These are phyloP conservation scores for Intubia oerlemansii DNA, from an alignment of 2,329 filamentous ascomycete genomes.

Conservation along the genomic window DNA sequence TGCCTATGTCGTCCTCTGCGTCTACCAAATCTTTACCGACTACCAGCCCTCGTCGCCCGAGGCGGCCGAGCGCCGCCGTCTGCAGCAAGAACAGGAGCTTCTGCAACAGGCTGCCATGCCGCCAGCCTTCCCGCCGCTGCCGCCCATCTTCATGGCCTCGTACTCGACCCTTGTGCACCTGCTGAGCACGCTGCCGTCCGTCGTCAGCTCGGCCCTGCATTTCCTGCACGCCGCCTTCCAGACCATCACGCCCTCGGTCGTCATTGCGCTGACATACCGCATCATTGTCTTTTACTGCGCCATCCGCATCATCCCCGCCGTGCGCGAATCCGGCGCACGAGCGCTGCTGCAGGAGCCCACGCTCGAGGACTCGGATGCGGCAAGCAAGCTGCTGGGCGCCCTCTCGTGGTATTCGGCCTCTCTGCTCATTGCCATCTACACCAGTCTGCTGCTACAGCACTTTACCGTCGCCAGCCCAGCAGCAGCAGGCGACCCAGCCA, in stretches of 20 bases:
- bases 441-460: slow-evolving; percentile 84
- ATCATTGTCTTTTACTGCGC: slow-evolving; percentile 91
- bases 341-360: slow-evolving; percentile 69
- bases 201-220: slow-evolving; percentile 62
- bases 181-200: slow-evolving; percentile 61
- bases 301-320: slow-evolving; percentile 84
- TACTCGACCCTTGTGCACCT: slow-evolving; percentile 81
- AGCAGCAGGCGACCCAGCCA: slow-evolving; percentile 32
- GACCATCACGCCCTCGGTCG: slow-evolving; percentile 85
- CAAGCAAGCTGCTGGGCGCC: slow-evolving; percentile 59
- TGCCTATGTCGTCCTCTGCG: slow-evolving; percentile 92
- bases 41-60: slow-evolving; percentile 50
- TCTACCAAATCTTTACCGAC: slow-evolving; percentile 98
- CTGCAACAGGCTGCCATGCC: slow-evolving; percentile 24
- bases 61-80: slow-evolving; percentile 32
- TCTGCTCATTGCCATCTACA: slow-evolving; percentile 90
- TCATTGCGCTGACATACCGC: slow-evolving; percentile 86
- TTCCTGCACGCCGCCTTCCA: slow-evolving; percentile 83
- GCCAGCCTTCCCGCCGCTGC: slow-evolving; percentile 86
- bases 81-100: slow-evolving; percentile 16
- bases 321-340: slow-evolving; percentile 67
- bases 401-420: slow-evolving; percentile 89
- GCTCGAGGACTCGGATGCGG: slow-evolving; percentile 67
- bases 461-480: slow-evolving; percentile 56
- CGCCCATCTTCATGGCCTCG: slow-evolving; percentile 94